Conservation (phyloP, 129 eudicot genomes). For the Smallanthus sonchifolius region DNA sequence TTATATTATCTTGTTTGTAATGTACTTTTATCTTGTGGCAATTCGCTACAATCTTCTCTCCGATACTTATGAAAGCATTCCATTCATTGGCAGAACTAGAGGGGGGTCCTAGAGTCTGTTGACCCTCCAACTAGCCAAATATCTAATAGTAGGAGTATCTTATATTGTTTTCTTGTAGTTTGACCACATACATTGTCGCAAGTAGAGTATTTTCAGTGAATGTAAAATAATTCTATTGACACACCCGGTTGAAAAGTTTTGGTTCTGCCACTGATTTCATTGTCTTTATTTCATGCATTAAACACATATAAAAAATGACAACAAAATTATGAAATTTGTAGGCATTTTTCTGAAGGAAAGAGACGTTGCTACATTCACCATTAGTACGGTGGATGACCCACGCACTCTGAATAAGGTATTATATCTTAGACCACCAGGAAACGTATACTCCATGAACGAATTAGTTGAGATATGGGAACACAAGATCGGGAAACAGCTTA, state of each 20-base stretch:
- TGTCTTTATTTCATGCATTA: not conserved
- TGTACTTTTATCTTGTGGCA: too few species aligned
- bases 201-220: too few species aligned
- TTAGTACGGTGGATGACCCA: conserved; percentile 77
- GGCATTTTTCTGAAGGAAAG: conserved; percentile 76
- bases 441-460: conserved; percentile 69
- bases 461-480: conserved; percentile 73
- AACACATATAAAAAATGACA: not conserved
- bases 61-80: too few species aligned
- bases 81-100: too few species aligned
- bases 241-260: not conserved
- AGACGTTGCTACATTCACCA: conserved; percentile 84
- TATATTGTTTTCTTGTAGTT: too few species aligned
- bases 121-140: too few species aligned
- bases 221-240: not conserved
- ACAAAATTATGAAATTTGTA: not conserved
- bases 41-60: too few species aligned
- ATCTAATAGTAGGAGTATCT: too few species aligned
- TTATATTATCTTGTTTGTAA: too few species aligned
- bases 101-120: too few species aligned
- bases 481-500: conserved; percentile 63
- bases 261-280: not conserved
- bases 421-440: conserved; percentile 77
- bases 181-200: too few species aligned
- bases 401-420: conserved; percentile 62